Evolutionary conservation across 495 filamentous ascomycete genomes (phyloP).

Genomic region (Penicillium cosmopolitanum): DNA sequence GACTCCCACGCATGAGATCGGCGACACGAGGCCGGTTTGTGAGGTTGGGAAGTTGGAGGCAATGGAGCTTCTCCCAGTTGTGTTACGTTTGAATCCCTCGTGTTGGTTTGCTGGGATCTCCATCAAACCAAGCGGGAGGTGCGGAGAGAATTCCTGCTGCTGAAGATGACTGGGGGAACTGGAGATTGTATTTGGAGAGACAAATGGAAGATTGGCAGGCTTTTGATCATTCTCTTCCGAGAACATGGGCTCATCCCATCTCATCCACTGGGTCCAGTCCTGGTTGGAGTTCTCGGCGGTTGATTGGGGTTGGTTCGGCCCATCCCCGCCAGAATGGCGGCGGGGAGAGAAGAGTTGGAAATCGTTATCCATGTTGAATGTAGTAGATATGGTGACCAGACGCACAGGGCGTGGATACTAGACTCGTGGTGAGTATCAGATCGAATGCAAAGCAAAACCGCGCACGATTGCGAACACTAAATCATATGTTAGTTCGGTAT

Average conservation of each 20-base stretch:
- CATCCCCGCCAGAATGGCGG: constrained; percentile 28
- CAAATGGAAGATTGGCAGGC: constrained; percentile 30
- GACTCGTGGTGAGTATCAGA: constrained; percentile 3
- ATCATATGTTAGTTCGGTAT: constrained; percentile 9
- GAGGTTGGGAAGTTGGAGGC: constrained; percentile 15
- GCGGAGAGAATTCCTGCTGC: constrained; percentile 35
- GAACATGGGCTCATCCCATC: constrained; percentile 50
- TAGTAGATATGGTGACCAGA: constrained; percentile 26
- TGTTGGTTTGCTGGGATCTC: constrained; percentile 33
- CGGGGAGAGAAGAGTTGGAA: constrained; percentile 48
- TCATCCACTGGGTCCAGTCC: constrained; percentile 57
- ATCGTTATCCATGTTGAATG: constrained; percentile 39
- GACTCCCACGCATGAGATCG: constrained; percentile 34
- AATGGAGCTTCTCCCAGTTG: constrained; percentile 1
- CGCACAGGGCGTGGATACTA: constrained; percentile 26
- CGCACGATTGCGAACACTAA: constrained; percentile 7
- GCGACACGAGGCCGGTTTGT: constrained; percentile 33
- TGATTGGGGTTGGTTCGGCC: constrained; percentile 25
- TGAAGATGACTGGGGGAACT: constrained; percentile 32
- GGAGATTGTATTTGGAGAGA: constrained; percentile 35
- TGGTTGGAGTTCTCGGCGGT: constrained; percentile 35
- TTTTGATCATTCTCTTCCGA: constrained; percentile 28
- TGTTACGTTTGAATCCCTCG: constrained; percentile 14
- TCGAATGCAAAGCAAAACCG: constrained; percentile 2
- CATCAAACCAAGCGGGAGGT: constrained; percentile 40